These are phyloP conservation scores for Exophiala dermatitidis DNA, from an alignment of 2,329 filamentous ascomycete genomes.

Conservation along the genomic window DNA sequence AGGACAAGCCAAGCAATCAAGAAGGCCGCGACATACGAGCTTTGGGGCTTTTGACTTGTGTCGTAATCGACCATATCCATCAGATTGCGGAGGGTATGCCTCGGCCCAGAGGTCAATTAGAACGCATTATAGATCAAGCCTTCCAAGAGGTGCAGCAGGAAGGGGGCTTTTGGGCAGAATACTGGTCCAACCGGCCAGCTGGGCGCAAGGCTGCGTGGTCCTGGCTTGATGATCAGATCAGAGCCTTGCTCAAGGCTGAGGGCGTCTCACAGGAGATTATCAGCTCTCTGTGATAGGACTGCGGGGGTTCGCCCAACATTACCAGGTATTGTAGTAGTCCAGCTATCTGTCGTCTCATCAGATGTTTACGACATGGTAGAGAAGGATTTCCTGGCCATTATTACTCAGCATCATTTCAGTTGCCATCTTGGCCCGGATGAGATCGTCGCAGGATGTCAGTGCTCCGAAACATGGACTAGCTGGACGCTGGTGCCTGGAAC, in stretches of 20 bases:
- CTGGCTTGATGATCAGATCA: slow-evolving; percentile 14
- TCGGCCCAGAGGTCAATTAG: slow-evolving; percentile 7
- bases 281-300: background rate
- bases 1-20: background rate
- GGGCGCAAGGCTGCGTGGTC: slow-evolving; percentile 1
- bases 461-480: no score
- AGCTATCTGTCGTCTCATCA: no score
- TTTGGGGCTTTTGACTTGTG: slow-evolving; percentile 8
- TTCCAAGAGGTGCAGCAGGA: background rate
- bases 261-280: slow-evolving; percentile 8
- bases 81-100: slow-evolving; percentile 1
- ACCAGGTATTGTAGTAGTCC: background rate
- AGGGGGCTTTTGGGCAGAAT: slow-evolving; percentile 9
- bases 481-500: background rate
- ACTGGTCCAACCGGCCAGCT: background rate
- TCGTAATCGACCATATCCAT: slow-evolving; percentile 9
- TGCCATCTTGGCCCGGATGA: no score
- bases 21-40: background rate
- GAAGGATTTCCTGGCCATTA: no score
- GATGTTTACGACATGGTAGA: no score
- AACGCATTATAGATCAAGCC: slow-evolving; percentile 4
- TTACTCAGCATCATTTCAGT: no score
- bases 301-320: background rate
- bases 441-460: no score
- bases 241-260: slow-evolving; percentile 4